Percentiles rank a stretch among this genome's conserved stretches.
These are phyloP conservation scores for Pseudisothecium myosuroides DNA, from an alignment of 225 moss, liverwort and hornwort species.

Conservation along the genomic window DNA sequence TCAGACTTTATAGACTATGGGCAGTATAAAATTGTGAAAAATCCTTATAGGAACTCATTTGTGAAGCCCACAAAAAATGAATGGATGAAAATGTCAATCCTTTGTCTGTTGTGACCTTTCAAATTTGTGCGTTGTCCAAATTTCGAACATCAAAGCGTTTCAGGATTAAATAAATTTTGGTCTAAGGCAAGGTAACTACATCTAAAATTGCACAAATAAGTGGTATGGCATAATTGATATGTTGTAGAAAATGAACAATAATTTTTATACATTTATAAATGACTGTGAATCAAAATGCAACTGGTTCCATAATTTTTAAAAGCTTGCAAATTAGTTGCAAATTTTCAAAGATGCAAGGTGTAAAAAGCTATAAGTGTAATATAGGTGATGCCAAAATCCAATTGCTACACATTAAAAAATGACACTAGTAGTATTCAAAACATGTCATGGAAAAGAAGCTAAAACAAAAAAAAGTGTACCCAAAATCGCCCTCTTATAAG, in stretches of 20 bases:
- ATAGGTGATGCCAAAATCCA: background rate
- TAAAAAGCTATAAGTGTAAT: background rate
- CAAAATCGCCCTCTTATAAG: too few relatives aligned
- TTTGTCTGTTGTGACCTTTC: fast-evolving
- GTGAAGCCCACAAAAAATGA: fast-evolving
- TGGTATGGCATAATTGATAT: background rate
- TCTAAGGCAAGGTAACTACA: background rate
- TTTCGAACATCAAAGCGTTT: background rate
- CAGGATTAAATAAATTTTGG: background rate
- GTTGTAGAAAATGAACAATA: background rate
- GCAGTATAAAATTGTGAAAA: too few relatives aligned
- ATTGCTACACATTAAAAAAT: background rate
- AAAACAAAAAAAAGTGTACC: background rate
- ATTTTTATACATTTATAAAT: background rate
- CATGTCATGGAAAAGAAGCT: too few relatives aligned
- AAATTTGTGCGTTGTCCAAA: fast-evolving
- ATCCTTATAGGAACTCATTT: background rate
- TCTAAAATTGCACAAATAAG: background rate
- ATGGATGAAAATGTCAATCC: background rate
- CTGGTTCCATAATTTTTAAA: background rate
- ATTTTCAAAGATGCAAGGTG: background rate
- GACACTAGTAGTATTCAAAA: too few relatives aligned
- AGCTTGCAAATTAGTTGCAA: background rate
- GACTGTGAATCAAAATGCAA: background rate
- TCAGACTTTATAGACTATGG: too few relatives aligned